Percentiles rank a stretch among this genome's conserved stretches.
These are phyloP conservation scores for Lignosus rhinocerotis DNA, from an alignment of 1,284 basidiomycete species.

Conservation along the genomic window DNA sequence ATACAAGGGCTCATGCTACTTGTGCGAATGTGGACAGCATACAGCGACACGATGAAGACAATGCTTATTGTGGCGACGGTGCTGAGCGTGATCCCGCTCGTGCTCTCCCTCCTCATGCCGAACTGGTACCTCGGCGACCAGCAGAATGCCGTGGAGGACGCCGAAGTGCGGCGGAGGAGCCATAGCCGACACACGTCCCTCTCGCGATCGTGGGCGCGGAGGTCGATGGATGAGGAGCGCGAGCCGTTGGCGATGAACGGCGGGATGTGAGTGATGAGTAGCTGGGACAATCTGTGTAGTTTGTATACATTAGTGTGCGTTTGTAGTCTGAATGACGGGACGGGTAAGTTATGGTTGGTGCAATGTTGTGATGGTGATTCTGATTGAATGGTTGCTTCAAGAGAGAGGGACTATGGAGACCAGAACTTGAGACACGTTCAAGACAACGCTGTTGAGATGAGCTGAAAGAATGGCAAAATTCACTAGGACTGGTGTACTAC, in stretches of 20 bases:
- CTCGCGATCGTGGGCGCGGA: not conserved
- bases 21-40: conserved; percentile 37
- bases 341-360: too few species aligned
- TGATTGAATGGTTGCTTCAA: too few species aligned
- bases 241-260: not conserved
- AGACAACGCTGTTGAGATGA: too few species aligned
- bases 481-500: too few species aligned
- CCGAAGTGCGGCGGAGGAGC: conserved; percentile 13
- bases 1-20: not conserved
- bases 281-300: too few species aligned
- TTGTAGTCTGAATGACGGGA: too few species aligned
- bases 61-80: conserved; percentile 44
- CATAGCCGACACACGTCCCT: not conserved
- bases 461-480: too few species aligned
- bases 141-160: conserved; percentile 31
- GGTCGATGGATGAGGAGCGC: not conserved
- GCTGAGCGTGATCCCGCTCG: conserved; percentile 30
- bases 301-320: too few species aligned
- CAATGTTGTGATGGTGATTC: too few species aligned
- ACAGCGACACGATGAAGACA: conserved; percentile 55
- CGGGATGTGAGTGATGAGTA: too few species aligned
- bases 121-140: conserved; percentile 33
- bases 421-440: too few species aligned
- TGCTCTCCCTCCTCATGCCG: conserved; percentile 31
- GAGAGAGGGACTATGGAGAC: too few species aligned